These are phyloP conservation scores for Blakeslea trispora DNA, from an alignment of 371 early-diverging fungal species.

Conservation along the genomic window DNA sequence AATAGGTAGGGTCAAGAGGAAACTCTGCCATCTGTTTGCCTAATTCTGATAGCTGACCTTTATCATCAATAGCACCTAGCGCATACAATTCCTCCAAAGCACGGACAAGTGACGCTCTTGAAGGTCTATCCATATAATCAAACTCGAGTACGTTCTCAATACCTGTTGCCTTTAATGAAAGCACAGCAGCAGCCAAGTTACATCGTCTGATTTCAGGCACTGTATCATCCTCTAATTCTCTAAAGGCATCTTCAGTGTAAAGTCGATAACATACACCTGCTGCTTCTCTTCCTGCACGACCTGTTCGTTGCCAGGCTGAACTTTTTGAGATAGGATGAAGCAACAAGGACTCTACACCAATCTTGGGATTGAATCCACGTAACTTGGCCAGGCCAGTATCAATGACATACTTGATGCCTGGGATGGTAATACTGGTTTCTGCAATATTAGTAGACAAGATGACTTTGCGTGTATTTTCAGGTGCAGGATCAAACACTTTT, in stretches of 20 bases:
- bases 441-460: constrained; percentile 98
- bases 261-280: constrained; percentile 82
- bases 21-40: constrained; percentile 93
- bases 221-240: constrained; percentile 77
- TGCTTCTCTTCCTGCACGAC: constrained; percentile 77
- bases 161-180: constrained; percentile 89
- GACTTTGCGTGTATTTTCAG: constrained; percentile 84
- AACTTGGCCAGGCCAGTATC: constrained; percentile 98
- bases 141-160: constrained; percentile 87
- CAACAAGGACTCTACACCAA: constrained; percentile 88
- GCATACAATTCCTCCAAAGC: constrained; percentile 90
- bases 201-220: constrained; percentile 94
- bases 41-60: constrained; percentile 77
- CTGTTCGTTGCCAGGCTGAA: constrained; percentile 94
- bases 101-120: constrained; percentile 69
- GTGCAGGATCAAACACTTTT: constrained; percentile 89
- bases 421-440: constrained; percentile 98
- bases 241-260: constrained; percentile 89
- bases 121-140: constrained; percentile 95
- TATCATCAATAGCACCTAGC: constrained; percentile 86
- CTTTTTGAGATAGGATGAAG: constrained; percentile 92
- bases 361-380: constrained; percentile 94
- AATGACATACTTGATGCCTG: constrained; percentile 97
- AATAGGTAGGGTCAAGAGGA: constrained; percentile 90
- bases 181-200: constrained; percentile 85